These are phyloP conservation scores for Dryas alaskensis DNA, from an alignment of 306 rosid genomes.

Conservation along the genomic window DNA sequence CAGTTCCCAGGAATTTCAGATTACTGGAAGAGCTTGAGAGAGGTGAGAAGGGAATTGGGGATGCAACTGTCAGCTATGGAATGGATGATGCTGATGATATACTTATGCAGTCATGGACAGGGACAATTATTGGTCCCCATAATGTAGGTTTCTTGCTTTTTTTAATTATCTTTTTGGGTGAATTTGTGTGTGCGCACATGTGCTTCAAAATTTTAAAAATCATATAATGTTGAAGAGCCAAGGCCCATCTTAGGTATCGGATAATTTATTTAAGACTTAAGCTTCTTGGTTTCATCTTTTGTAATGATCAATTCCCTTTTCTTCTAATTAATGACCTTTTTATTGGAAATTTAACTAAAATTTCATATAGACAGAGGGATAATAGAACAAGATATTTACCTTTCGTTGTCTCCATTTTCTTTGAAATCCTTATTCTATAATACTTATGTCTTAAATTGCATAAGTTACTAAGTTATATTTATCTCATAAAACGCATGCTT, in stretches of 20 bases:
- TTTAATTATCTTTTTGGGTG: background rate
- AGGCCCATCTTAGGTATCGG: too few relatives aligned
- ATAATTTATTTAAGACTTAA: too few relatives aligned
- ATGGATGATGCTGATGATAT: slow-evolving; percentile 99
- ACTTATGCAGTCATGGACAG: slow-evolving; percentile 95
- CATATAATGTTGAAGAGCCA: background rate
- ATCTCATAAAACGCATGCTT: background rate
- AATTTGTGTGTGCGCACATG: background rate
- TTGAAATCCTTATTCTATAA: background rate
- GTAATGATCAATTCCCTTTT: too few relatives aligned
- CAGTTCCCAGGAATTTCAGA: slow-evolving; percentile 95
- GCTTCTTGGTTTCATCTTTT: too few relatives aligned
- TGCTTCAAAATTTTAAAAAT: background rate
- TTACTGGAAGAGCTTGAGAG: slow-evolving; percentile 98
- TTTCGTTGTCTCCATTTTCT: background rate
- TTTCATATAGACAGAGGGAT: too few relatives aligned
- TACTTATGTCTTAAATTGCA: background rate
- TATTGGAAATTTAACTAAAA: too few relatives aligned
- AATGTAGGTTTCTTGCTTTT: slow-evolving; percentile 51
- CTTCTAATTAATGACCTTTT: too few relatives aligned
- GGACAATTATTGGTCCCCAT: slow-evolving; percentile 93
- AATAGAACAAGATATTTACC: too few relatives aligned
- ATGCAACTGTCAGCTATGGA: slow-evolving; percentile 98
- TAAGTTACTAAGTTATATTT: background rate
- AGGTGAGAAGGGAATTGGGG: slow-evolving; percentile 98